Evolutionary conservation across 1,284 basidiomycete species (phyloP).

Genomic region (Cystobasidium slooffiae): DNA sequence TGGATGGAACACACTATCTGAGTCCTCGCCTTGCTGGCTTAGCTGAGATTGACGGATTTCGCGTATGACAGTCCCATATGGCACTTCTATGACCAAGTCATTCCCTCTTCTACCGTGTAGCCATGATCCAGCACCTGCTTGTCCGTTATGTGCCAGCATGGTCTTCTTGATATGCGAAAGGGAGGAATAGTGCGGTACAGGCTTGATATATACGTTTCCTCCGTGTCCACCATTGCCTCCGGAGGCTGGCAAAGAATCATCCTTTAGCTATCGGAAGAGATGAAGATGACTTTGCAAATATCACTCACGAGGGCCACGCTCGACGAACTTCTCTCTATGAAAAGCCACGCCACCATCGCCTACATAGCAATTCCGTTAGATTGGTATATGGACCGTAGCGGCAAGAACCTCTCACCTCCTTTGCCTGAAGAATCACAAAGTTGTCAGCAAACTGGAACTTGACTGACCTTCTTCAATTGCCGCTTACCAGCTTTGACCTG

Average conservation of each 20-base stretch:
- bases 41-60: slow-evolving; percentile 64
- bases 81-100: slow-evolving; percentile 77
- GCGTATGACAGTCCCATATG: slow-evolving; percentile 82
- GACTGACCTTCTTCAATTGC: background rate
- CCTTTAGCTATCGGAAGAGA: background rate
- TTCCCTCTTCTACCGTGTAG: slow-evolving; percentile 75
- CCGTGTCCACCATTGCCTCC: slow-evolving; percentile 89
- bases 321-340: slow-evolving; percentile 48
- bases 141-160: slow-evolving; percentile 70
- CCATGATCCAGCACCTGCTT: slow-evolving; percentile 78
- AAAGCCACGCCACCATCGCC: slow-evolving; percentile 46
- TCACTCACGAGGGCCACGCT: slow-evolving; percentile 74
- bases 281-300: background rate
- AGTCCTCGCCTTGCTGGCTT: slow-evolving; percentile 71
- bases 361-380: slow-evolving; percentile 30
- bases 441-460: background rate
- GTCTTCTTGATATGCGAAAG: slow-evolving; percentile 73
- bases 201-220: slow-evolving; percentile 80
- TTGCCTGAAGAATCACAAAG: slow-evolving; percentile 15
- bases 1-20: slow-evolving; percentile 53
- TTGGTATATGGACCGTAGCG: too few relatives aligned
- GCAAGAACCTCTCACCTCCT: slow-evolving; percentile 32
- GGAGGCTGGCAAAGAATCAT: slow-evolving; percentile 62
- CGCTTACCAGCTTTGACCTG: slow-evolving; percentile 74
- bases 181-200: slow-evolving; percentile 74